These are phyloP conservation scores for Guyanaporus albipodus DNA, from an alignment of 768 basidiomycete species.

Conservation along the genomic window DNA sequence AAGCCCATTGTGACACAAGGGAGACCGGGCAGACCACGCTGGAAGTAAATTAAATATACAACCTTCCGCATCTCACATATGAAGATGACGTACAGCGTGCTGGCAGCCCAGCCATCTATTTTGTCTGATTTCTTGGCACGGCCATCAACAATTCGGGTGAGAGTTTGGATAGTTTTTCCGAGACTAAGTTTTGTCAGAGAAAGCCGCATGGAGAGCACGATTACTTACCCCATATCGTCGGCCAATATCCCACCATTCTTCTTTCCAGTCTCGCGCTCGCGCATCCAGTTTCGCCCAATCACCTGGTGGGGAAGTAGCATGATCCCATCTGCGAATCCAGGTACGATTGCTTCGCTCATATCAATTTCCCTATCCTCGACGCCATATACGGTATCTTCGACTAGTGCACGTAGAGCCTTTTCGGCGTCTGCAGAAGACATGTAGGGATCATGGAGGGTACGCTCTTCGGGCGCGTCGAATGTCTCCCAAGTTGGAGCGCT, in stretches of 20 bases:
- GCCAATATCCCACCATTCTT: slow-evolving; percentile 85
- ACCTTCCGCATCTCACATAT: background rate
- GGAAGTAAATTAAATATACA: background rate
- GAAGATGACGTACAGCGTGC: slow-evolving; percentile 53
- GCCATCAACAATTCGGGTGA: slow-evolving; percentile 84
- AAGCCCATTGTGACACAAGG: slow-evolving; percentile 87
- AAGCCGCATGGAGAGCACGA: background rate
- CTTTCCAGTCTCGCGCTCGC: slow-evolving; percentile 72
- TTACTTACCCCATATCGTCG: slow-evolving; percentile 79
- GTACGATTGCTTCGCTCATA: slow-evolving; percentile 64
- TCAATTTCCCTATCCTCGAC: slow-evolving; percentile 50
- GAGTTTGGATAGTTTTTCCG: slow-evolving; percentile 89
- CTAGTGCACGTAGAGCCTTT: slow-evolving; percentile 71
- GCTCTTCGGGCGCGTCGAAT: slow-evolving; percentile 28
- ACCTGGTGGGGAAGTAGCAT: slow-evolving; percentile 84
- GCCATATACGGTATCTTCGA: slow-evolving; percentile 57
- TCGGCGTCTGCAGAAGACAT: slow-evolving; percentile 60
- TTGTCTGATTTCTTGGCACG: slow-evolving; percentile 65
- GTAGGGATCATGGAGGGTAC: slow-evolving; percentile 26
- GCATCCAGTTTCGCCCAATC: slow-evolving; percentile 85
- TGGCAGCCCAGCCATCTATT: slow-evolving; percentile 64
- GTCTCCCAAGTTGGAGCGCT: slow-evolving; percentile 26
- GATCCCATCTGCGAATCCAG: slow-evolving; percentile 71
- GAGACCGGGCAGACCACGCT: slow-evolving; percentile 88
- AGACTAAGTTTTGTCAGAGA: slow-evolving; percentile 41